phyloP scores from a whole-genome alignment of 1,284 basidiomycete species.

The Leucocoprinus gongylophorus region DNA sequence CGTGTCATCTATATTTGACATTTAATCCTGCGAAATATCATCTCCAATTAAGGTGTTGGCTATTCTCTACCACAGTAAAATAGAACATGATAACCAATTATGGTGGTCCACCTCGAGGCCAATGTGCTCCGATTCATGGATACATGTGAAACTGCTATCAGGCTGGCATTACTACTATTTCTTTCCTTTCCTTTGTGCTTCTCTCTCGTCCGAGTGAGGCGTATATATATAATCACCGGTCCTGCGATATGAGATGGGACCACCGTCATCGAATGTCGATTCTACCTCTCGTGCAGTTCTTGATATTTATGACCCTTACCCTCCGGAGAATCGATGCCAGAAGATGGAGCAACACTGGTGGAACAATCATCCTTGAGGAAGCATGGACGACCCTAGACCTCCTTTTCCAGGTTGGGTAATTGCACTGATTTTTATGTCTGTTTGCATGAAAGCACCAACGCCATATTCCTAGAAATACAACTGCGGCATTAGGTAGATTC shows the following conservation, averaged over 20 bases:
- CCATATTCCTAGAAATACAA: constrained; percentile 10
- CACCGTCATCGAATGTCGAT: background rate
- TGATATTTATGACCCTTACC: background rate
- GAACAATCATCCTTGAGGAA: constrained; percentile 36
- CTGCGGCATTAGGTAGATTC: constrained; percentile 13
- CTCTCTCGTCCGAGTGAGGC: background rate
- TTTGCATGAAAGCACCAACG: background rate
- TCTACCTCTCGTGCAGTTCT: background rate
- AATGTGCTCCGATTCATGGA: background rate
- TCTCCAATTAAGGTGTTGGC: too few relatives aligned
- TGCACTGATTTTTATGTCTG: background rate
- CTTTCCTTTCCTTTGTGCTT: background rate
- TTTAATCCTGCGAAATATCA: too few relatives aligned
- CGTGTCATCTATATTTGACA: too few relatives aligned
- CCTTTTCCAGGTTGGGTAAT: constrained; percentile 21
- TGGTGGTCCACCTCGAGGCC: background rate
- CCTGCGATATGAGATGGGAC: too few relatives aligned
- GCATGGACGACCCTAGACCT: constrained; percentile 36
- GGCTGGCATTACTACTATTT: background rate
- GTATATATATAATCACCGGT: background rate
- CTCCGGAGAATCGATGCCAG: constrained; percentile 12
- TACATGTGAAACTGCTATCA: background rate
- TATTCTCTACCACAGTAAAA: too few relatives aligned
- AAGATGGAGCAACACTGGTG: constrained; percentile 29
- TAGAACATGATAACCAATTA: too few relatives aligned